Evolutionary conservation across 352 stramenopile genomes (phyloP), one percentile per base, ranked within the genome.

Genomic region (Pilasporangium apinafurcum): DNA sequence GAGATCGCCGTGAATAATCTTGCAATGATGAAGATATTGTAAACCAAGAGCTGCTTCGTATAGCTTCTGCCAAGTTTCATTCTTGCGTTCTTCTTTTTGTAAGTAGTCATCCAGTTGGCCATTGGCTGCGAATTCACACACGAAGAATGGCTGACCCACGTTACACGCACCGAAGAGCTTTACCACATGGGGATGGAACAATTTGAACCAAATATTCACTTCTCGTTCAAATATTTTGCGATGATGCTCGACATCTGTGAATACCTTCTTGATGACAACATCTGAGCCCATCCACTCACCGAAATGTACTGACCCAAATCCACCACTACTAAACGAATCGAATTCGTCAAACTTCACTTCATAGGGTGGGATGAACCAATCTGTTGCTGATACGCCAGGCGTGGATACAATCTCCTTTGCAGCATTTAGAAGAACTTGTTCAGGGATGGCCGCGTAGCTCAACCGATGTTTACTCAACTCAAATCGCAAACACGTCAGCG

Each of bases 171-270:
- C 63, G 20, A 59, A 74, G 14, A 74, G 44, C 22, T 60, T 64
- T 14, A 74, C 26, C 12, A 74, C 47, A 48, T 75, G 56, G 21
- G 63, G 63, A 34, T 75, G 63, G n/a, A 51, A 53, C 17, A 74
- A 29, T 8, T 40, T 34, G 34, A 54, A 62, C 63, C 63, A 74
- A 37, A 70, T 54, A 16, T 56, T 48, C n/a, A 62, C 44, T 40
- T 74, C 63, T 25, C 48, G 51, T 28, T 62, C 21, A 64, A 28
- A 21, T 38, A 14, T 13, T 9, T 34, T 16, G 37, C 22, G 8
- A 45, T 35, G 18, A 26, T 33, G 8, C 28, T 24, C 44, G 38
- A 44, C 59, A 37, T 24, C 53, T 46, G 45, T 41, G 53, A 38
- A 67, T 2, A 40, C 30, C 2, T 12, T 29, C 45, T 74, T 74